Base-by-base conservation (phyloP, 2,329 filamentous ascomycete genomes). In the Beauveria brongniartii region DNA sequence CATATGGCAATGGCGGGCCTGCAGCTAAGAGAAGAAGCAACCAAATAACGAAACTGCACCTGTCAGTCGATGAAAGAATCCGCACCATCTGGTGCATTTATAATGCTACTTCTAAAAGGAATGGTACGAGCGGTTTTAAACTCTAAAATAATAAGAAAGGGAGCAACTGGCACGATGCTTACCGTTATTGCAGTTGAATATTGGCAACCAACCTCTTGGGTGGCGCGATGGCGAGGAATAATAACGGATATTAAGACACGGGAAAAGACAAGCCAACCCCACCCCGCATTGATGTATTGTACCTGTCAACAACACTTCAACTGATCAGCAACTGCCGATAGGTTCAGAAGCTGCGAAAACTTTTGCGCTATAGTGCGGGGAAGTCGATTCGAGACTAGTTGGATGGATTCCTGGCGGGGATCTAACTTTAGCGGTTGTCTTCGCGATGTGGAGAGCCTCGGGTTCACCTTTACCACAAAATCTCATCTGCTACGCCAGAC, bases 401-500 rank as follows among this genome's bases (percentile, higher is more conserved):
- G 7, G 52, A 43, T 54, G 52, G 48, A 51, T 20, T 16, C 52
- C 9, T 22, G 34, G 51, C 52, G 52, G 34, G 52, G 52, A 54
- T 54, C 51, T 41, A 43, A 26, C 10, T 26, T 54, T 18, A 24
- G 40, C 24, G 12, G 34, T 47, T 24, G 18, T 20, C 53, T 26
- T 30, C 48, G 48, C 48, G 18, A 55, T 55, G 53, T 55, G 53
- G 53, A 30, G 53, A 44, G 53, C 53, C 53, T 55, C 53, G 53
- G 53, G 53, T 22, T 20, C 34, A 40, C 37, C n/a, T 43, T 16
- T 14, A 44, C 22, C 18, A n/a, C 7, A 16, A 16, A 40, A 14
- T 26, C 40, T 55, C 40, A 20, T 40, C n/a, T 55, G 18, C 34
- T 37, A 37, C 34, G 34, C 34, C 12, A n/a, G 34, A 16, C 34